Conservation (phyloP, 805 yeast genomes). For the Wickerhamomyces alni region DNA sequence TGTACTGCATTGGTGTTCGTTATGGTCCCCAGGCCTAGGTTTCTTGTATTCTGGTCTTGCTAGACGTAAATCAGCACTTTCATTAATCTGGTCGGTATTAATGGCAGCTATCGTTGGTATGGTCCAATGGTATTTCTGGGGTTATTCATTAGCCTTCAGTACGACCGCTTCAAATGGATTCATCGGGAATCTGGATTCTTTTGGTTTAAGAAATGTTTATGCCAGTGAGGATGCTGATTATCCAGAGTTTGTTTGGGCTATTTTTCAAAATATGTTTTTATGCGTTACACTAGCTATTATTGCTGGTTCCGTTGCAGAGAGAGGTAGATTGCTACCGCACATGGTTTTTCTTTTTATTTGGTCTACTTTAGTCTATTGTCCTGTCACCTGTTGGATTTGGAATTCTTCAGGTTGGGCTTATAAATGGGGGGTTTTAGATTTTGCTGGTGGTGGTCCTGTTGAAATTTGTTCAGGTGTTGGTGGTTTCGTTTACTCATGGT, state of each 20-base stretch:
- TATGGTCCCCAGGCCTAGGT: constrained; percentile 92
- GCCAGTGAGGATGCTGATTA: constrained; percentile 41
- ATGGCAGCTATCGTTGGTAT: constrained; percentile 68
- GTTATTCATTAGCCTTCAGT: constrained; percentile 88
- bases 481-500: constrained; percentile 80
- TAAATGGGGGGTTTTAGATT: constrained; percentile 88
- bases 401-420: constrained; percentile 90
- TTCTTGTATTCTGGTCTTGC: constrained; percentile 89
- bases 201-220: constrained; percentile 74
- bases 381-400: constrained; percentile 97
- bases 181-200: constrained; percentile 79
- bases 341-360: constrained; percentile 78
- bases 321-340: constrained; percentile 85
- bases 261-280: constrained; percentile 86
- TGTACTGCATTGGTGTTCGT: constrained; percentile 73
- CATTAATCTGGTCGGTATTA: constrained; percentile 76
- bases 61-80: constrained; percentile 81
- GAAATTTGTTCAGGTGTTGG: constrained; percentile 89
- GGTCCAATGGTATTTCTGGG: constrained; percentile 98
- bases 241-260: constrained; percentile 82
- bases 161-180: constrained; percentile 73
- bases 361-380: constrained; percentile 91
- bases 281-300: constrained; percentile 89
- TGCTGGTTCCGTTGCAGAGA: constrained; percentile 89
- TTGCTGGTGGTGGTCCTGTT: constrained; percentile 98